Conservation (phyloP, 805 yeast genomes). For the Zygosaccharomyces rouxii region DNA sequence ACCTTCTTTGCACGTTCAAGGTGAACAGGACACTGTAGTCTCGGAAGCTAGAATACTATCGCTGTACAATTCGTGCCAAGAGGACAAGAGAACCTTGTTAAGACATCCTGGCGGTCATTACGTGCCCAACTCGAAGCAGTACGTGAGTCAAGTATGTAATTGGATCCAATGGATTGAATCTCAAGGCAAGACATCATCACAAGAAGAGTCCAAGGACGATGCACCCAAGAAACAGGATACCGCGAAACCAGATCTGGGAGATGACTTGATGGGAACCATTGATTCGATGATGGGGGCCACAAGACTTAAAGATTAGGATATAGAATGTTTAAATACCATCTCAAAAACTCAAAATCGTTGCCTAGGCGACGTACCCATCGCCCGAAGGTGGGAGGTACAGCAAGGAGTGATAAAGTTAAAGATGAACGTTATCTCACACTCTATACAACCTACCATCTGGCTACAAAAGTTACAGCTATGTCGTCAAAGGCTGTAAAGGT, state of each 20-base stretch:
- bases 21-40: conserved; percentile 86
- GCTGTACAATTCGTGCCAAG: conserved; percentile 50
- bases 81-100: conserved; percentile 42
- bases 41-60: conserved; percentile 59
- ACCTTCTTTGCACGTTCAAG: conserved; percentile 67
- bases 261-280: conserved; percentile 37
- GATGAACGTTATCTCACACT: neutral
- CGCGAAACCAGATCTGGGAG: conserved; percentile 27
- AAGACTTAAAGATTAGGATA: neutral
- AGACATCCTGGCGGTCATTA: conserved; percentile 96
- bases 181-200: neutral
- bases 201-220: neutral
- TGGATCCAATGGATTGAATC: conserved; percentile 31
- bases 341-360: neutral
- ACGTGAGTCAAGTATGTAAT: conserved; percentile 32
- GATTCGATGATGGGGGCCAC: conserved; percentile 30
- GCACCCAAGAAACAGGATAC: conserved; percentile 1
- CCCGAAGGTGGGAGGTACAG: neutral
- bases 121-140: conserved; percentile 76
- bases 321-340: neutral
- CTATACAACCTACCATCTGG: neutral
- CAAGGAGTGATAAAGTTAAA: neutral
- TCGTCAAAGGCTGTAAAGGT: conserved; percentile 1
- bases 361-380: conserved; percentile 2
- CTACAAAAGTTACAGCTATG: neutral